Conservation (phyloP, 257 asterid species). For the Nicotiana undulata region DNA sequence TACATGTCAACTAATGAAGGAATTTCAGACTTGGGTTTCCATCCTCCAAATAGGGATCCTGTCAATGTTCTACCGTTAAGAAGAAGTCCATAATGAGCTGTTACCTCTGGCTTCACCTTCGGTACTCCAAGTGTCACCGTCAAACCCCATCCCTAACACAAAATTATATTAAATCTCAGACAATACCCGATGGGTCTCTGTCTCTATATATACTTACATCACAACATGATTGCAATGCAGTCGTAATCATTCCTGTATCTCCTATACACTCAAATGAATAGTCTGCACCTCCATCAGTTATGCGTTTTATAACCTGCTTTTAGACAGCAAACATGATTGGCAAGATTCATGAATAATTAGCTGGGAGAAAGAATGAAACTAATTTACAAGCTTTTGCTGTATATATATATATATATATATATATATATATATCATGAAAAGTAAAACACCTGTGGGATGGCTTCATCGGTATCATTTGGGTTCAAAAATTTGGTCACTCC, state of each 20-base stretch:
- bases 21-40: slow-evolving; percentile 93
- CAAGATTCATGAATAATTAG: not conserved
- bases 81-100: slow-evolving; percentile 73
- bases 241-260: slow-evolving; percentile 63
- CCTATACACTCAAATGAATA: slow-evolving; percentile 93
- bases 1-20: slow-evolving; percentile 86
- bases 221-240: slow-evolving; percentile 88
- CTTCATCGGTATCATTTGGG: slow-evolving; percentile 68
- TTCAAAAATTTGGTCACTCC: slow-evolving; percentile 83
- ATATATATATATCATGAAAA: not conserved
- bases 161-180: not conserved
- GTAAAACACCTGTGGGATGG: slow-evolving; percentile 71
- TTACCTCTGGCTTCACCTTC: slow-evolving; percentile 63
- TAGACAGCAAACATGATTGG: not conserved
- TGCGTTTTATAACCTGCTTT: slow-evolving; percentile 61
- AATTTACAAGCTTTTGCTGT: not conserved
- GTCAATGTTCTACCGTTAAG: slow-evolving; percentile 74
- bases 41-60: slow-evolving; percentile 90
- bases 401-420: too few species aligned
- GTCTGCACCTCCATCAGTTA: slow-evolving; percentile 91
- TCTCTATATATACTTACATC: slow-evolving; percentile 35
- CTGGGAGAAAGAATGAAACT: not conserved
- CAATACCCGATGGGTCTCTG: not conserved
- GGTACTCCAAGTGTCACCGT: slow-evolving; percentile 94
- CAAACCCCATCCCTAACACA: slow-evolving; percentile 84